phyloP scores from a whole-genome alignment of 1,139 yeast species.

The Zygoascus hellenicus region DNA sequence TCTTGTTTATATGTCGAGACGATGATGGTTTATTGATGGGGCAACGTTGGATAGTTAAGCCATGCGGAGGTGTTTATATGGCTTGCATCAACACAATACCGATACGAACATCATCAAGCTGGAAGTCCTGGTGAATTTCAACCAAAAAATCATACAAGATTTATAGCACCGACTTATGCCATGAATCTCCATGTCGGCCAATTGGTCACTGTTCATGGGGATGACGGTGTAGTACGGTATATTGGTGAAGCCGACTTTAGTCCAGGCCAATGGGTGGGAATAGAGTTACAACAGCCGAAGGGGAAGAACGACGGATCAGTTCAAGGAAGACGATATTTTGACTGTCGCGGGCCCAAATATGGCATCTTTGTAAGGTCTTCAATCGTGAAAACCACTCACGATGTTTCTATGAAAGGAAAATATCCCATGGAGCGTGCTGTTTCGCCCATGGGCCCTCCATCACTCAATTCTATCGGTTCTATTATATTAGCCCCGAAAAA shows the following conservation, averaged over 20 bases:
- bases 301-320: constrained; percentile 84
- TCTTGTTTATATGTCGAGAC: neutral
- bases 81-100: neutral
- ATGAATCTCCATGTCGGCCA: constrained; percentile 20
- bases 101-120: too few species aligned
- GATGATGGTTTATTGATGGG: neutral
- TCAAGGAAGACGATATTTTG: constrained; percentile 57
- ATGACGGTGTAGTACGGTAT: constrained; percentile 30
- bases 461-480: neutral
- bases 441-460: neutral
- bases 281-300: constrained; percentile 53
- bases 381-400: constrained; percentile 11
- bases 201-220: constrained; percentile 23
- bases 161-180: neutral
- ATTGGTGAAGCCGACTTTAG: constrained; percentile 47
- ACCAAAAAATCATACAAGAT: neutral
- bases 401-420: neutral
- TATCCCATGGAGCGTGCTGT: neutral
- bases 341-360: constrained; percentile 37
- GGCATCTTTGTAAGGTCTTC: constrained; percentile 43
- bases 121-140: too few species aligned
- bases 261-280: constrained; percentile 68
- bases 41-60: neutral
- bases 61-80: neutral
- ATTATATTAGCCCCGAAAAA: neutral